phyloP scores from a whole-genome alignment of 2,329 filamentous ascomycete genomes.

The Arthrobotrys sphaeroides region DNA sequence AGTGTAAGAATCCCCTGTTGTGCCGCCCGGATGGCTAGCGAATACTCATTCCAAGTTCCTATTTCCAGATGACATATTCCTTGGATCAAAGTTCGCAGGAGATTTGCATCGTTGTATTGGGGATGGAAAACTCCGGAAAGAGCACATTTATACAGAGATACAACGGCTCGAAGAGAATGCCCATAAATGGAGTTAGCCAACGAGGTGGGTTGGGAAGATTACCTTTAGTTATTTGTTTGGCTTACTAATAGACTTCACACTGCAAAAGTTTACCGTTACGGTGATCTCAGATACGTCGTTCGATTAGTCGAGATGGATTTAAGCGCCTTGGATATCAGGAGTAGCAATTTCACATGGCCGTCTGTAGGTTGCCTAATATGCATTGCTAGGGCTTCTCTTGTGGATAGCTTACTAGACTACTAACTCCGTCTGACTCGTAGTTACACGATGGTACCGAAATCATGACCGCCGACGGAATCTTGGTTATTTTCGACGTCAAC shows the following conservation, averaged over 20 bases:
- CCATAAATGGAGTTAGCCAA: conserved; percentile 52
- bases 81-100: conserved; percentile 54
- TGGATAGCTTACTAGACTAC: conserved; percentile 56
- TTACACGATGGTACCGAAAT: conserved; percentile 52
- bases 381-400: conserved; percentile 35
- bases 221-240: not conserved
- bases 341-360: conserved; percentile 66
- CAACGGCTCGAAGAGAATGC: conserved; percentile 44
- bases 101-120: conserved; percentile 70
- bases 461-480: conserved; percentile 75
- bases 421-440: conserved; percentile 58
- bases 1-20: too few relatives aligned
- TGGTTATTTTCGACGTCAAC: conserved; percentile 88
- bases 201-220: conserved; percentile 22
- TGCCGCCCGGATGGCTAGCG: too few relatives aligned
- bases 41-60: not conserved
- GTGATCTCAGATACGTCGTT: conserved; percentile 60
- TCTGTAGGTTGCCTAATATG: conserved; percentile 56
- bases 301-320: conserved; percentile 73
- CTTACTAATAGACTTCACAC: conserved; percentile 12
- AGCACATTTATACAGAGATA: conserved; percentile 72
- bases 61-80: conserved; percentile 48
- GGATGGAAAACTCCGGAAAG: conserved; percentile 73
- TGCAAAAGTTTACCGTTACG: conserved; percentile 44
- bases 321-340: conserved; percentile 71